Evolutionary conservation across 495 filamentous ascomycete species (phyloP), one percentile per base, ranked within the genome.

Genomic region (Podospora sp.): DNA sequence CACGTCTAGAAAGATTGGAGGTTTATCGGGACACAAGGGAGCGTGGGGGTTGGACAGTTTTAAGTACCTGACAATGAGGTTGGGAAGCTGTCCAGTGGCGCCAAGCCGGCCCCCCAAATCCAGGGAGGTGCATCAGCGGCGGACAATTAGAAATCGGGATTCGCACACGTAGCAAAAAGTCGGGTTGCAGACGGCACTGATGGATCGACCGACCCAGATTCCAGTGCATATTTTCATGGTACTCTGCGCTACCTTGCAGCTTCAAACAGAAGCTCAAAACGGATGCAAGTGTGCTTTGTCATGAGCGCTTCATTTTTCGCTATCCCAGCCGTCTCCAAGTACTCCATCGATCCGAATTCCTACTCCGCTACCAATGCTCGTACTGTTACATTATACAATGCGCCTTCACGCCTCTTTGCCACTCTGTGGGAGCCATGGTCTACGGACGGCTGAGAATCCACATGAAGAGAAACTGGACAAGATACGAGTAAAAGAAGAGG

Each of bases 401-500:
- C 49, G 26, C 49, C 24, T n/a, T 26, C 8, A 25, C 62, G 24
- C 52, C 33, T 46, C 50, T 11, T 25, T 20, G 29, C 22, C 33
- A 11, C 46, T 46, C n/a, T 1, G 1, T n/a, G 11, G 14, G 26
- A 33, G 0, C 24, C 50, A 61, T 7, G 6, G 1, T 51, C 63
- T 61, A 80, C 3, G 74, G 73, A 65, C 79, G 75, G 71, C 77
- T 96, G 65, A 99, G 82, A 68, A 94, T 86, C 90, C 95, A 94
- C 92, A 97, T 97, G 76, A 97, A 96, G 63, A 94, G 73, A 57
- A 98, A 88, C 78, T 99, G 95, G 61, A 97, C 89, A 18, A 94
- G 82, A 78, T 98, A 99, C 49, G 92, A 91, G 80, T 99, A 99
- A 66, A 94, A 80, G 79, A 98, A 97, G 66, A 99, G 80, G 72